Evolutionary conservation across 768 basidiomycete genomes (phyloP), one percentile per base, ranked within the genome.

Genomic region (Suillus luteus): DNA sequence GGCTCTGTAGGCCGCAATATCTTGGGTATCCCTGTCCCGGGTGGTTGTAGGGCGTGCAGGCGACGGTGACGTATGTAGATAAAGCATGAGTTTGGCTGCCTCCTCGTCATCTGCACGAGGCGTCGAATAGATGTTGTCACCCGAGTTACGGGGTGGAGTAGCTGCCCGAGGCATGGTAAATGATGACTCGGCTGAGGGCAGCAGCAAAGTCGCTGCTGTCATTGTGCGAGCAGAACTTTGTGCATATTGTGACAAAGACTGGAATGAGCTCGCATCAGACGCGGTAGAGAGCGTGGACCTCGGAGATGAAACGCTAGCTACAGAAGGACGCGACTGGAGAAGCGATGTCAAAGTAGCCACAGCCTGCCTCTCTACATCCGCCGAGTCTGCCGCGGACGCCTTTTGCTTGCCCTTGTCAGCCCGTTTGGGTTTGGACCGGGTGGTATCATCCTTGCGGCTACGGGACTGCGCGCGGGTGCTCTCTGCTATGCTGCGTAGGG

Each of bases 11-110:
- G 87, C 83, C 7, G 82, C 80, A 40, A 80, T 66, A 68, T 91
- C 88, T 66, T 80, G 83, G 6, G 79, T 70, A 48, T 86, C 85
- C 35, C 64, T 71, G 31, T 76, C 73, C 43, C 78, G 75, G 41
- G 82, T 85, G 49, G 81, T 82, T 17, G 81, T 75, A 24, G 84
- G 83, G 46, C 91, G 86, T 22, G 82, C 90, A 10, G 92, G 92
- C 0, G 91, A 93, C 0, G 92, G 92, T 1, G 91, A 93, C 7
- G 92, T 93, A 48, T 93, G 92, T 59, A 95, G 83, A 76, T 85
- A 91, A 24, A 94, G 78, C 86, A 95, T 90, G 51, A 93, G 76
- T 71, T 92, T 91, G n/a, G 93, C 92, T 0, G 92, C 93, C 70
- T 94, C 93, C 41, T 75, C 74, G 65, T 86, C 88, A 72, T 92